Evolutionary conservation across 2,329 filamentous ascomycete genomes (phyloP).

Genomic region (Trichoderma citrinoviride): DNA sequence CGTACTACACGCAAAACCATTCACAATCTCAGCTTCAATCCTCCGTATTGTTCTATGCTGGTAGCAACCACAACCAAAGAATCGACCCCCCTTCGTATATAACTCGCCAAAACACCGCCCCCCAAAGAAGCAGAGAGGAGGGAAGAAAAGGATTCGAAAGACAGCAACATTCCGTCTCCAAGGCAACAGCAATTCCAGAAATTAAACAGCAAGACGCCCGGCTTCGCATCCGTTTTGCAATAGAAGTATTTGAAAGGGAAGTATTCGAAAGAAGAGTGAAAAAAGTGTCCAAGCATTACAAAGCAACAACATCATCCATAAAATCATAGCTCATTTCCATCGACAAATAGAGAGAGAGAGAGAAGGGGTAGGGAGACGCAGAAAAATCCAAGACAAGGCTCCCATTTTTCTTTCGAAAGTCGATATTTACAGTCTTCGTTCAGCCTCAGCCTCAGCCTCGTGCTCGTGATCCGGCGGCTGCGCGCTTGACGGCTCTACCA

Average conservation of each 20-base stretch:
- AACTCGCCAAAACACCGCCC: conserved; percentile 17
- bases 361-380: neutral
- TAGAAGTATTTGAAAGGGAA: no score
- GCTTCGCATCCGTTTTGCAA: conserved; percentile 11
- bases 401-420: neutral
- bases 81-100: neutral
- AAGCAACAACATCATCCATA: conserved; percentile 6
- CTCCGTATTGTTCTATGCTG: conserved; percentile 12
- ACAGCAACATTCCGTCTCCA: neutral
- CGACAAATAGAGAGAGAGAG: neutral
- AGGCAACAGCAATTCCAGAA: neutral
- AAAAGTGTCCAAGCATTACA: neutral
- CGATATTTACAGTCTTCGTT: conserved; percentile 10
- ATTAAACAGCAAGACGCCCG: conserved; percentile 5
- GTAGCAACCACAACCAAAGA: neutral
- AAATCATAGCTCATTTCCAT: conserved; percentile 17
- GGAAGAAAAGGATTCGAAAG: no score
- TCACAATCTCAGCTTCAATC: neutral
- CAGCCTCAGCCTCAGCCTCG: neutral
- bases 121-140: neutral
- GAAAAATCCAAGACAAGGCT: neutral
- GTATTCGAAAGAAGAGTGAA: no score
- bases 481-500: conserved; percentile 24
- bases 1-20: neutral
- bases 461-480: neutral